These are phyloP conservation scores for Geopyxis carbonaria DNA, from an alignment of 495 filamentous ascomycete genomes.

Conservation along the genomic window DNA sequence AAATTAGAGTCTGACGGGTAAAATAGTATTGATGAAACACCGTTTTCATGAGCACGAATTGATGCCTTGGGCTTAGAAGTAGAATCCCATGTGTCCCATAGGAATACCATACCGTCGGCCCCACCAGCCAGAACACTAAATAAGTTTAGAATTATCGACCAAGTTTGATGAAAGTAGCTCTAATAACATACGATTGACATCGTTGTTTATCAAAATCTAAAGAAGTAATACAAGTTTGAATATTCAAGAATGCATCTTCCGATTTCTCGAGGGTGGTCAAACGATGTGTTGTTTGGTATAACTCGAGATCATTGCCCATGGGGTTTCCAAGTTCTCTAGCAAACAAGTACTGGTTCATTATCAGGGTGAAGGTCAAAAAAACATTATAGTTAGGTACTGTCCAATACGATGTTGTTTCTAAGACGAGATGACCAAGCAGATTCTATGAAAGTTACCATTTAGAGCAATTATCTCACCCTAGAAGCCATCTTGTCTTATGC, in stretches of 20 bases:
- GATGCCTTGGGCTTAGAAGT: conserved; percentile 4
- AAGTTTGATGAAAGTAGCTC: too few species aligned
- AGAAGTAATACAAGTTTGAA: conserved; percentile 3
- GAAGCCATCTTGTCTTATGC: too few species aligned
- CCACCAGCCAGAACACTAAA: conserved; percentile 64
- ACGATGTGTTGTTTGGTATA: conserved; percentile 10
- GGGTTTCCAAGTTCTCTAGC: conserved; percentile 16
- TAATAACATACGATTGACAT: conserved; percentile 13
- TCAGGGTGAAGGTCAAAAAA: too few species aligned
- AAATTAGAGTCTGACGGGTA: conserved; percentile 70
- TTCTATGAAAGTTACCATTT: too few species aligned
- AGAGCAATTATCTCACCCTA: too few species aligned
- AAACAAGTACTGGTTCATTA: conserved; percentile 14
- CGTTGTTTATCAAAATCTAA: conserved; percentile 16
- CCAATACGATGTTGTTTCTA: too few species aligned
- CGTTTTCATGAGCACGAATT: conserved; percentile 43
- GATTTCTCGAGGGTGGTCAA: conserved; percentile 10
- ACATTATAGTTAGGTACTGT: too few species aligned
- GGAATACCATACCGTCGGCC: conserved; percentile 54
- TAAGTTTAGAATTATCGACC: not conserved
- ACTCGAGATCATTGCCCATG: not conserved
- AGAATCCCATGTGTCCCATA: conserved; percentile 66
- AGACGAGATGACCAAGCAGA: too few species aligned
- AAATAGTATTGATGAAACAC: conserved; percentile 70
- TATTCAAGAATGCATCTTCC: conserved; percentile 4